These are phyloP conservation scores for Sarcodon sp. DNA, from an alignment of 768 basidiomycete genomes.

Conservation along the genomic window DNA sequence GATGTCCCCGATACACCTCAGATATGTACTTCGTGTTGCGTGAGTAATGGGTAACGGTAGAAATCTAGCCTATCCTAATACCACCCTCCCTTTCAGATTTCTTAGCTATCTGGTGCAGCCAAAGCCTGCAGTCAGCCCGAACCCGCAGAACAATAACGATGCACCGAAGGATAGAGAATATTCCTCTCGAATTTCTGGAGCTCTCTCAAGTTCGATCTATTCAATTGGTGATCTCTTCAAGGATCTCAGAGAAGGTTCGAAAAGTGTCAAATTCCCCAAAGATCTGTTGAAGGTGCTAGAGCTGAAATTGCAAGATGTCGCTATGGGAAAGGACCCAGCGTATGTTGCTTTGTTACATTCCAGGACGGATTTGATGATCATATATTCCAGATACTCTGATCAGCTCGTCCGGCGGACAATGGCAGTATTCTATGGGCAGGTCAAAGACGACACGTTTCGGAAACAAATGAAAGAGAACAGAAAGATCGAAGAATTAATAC, in stretches of 20 bases:
- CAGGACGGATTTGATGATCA: not conserved
- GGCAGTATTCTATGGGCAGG: conserved; percentile 87
- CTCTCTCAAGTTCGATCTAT: conserved; percentile 41
- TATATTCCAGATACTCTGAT: conserved; percentile 60
- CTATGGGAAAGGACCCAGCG: conserved; percentile 86
- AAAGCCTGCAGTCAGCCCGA: conserved; percentile 27
- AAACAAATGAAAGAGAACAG: conserved; percentile 91
- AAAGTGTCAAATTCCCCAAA: conserved; percentile 88
- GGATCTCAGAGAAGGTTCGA: conserved; percentile 65
- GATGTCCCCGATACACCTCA: conserved; percentile 6
- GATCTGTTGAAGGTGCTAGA: conserved; percentile 87
- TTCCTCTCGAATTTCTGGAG: conserved; percentile 50
- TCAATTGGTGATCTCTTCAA: conserved; percentile 72
- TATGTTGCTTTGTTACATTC: conserved; percentile 29
- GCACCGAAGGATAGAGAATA: conserved; percentile 50
- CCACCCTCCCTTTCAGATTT: conserved; percentile 30
- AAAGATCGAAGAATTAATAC: conserved; percentile 93
- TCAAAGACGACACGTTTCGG: conserved; percentile 74
- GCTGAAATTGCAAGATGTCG: conserved; percentile 80
- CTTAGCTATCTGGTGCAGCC: conserved; percentile 60
- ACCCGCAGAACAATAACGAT: conserved; percentile 10
- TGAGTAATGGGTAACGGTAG: conserved; percentile 25
- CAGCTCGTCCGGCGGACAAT: conserved; percentile 82
- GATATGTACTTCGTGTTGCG: conserved; percentile 79
- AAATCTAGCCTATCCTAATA: conserved; percentile 1